A percentile compares a stretch with the other conserved stretches of the same genome.
phyloP scores from a whole-genome alignment of 441 rosid genomes.

The Geranium incanum region DNA sequence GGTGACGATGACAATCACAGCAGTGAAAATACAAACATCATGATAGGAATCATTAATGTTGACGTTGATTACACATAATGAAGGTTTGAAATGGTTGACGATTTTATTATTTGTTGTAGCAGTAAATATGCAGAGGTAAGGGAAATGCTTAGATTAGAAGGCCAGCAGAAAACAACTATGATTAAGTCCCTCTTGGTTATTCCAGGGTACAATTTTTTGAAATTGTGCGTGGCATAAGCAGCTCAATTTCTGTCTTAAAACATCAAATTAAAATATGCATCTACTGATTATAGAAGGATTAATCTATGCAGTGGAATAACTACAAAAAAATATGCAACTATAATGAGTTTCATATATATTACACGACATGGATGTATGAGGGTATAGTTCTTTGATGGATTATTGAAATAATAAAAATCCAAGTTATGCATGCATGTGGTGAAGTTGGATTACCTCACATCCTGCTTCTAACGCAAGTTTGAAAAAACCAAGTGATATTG shows the following conservation, averaged over 20 bases:
- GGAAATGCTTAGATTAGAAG: not conserved
- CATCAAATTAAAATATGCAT: too few species aligned
- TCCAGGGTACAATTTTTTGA: not conserved
- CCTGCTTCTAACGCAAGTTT: conserved; percentile 82
- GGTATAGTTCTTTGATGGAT: not conserved
- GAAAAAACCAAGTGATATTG: conserved; percentile 74
- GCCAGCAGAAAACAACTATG: not conserved
- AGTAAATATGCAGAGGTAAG: not conserved
- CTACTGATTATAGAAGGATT: not conserved
- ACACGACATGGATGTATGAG: not conserved
- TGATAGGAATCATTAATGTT: not conserved
- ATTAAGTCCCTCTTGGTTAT: not conserved
- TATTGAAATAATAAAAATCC: not conserved
- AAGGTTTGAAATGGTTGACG: not conserved
- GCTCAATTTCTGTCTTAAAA: too few species aligned
- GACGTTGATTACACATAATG: not conserved
- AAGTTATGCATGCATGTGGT: not conserved
- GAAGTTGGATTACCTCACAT: conserved; percentile 48
- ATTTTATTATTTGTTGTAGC: not conserved
- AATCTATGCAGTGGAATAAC: not conserved
- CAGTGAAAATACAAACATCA: not conserved
- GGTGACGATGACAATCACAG: not conserved
- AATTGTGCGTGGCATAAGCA: too few species aligned
- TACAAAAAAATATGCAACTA: too few species aligned
- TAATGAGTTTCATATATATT: not conserved